Evolutionary conservation across 768 basidiomycete genomes (phyloP).

Genomic region (Suillus paluster): DNA sequence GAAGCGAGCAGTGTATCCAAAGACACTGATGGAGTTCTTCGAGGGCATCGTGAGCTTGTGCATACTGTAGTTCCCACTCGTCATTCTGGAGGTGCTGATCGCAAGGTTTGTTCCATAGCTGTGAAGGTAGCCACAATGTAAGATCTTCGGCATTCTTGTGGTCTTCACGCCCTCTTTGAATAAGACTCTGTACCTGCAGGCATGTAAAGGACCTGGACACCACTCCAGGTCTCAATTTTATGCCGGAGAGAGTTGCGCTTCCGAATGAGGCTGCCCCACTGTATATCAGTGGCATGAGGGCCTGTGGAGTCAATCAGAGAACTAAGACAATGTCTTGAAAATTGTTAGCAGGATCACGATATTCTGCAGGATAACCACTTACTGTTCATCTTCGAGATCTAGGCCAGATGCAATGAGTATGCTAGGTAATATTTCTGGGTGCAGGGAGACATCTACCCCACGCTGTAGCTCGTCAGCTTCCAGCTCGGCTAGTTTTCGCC

Average conservation of each 20-base stretch:
- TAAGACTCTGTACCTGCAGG: too few species aligned
- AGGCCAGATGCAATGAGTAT: slow-evolving; percentile 17
- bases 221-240: slow-evolving; percentile 32
- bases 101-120: not conserved
- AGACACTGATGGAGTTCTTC: slow-evolving; percentile 11
- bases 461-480: slow-evolving; percentile 18
- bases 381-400: slow-evolving; percentile 23
- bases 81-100: not conserved
- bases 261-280: slow-evolving; percentile 13
- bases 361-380: not conserved
- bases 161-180: not conserved
- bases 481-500: slow-evolving; percentile 26
- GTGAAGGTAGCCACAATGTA: not conserved
- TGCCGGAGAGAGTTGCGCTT: slow-evolving; percentile 21
- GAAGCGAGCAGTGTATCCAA: slow-evolving; percentile 9
- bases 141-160: not conserved
- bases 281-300: too few species aligned
- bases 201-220: slow-evolving; percentile 19
- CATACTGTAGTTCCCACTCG: slow-evolving; percentile 12
- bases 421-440: slow-evolving; percentile 12
- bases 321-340: not conserved
- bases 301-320: not conserved
- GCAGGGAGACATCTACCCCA: not conserved
- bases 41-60: slow-evolving; percentile 19
- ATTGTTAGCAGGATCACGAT: not conserved